Conservation (phyloP, 768 basidiomycete genomes). For the Leccinum arenicola region DNA sequence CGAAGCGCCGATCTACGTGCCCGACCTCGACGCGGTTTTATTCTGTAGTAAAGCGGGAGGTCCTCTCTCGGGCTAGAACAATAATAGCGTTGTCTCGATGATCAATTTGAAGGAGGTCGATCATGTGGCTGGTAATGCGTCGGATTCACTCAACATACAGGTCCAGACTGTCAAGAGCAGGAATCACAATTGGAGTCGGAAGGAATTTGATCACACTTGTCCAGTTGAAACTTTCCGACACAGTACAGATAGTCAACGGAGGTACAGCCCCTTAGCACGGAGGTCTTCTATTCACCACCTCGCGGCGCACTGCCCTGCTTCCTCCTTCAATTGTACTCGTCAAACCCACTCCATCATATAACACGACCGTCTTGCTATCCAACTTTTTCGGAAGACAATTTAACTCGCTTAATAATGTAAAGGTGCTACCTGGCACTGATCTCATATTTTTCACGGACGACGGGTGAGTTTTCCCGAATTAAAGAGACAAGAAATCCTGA, state of each 20-base stretch:
- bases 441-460: background rate
- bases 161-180: background rate
- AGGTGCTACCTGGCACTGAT: background rate
- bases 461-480: background rate
- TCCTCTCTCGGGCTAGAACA: background rate
- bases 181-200: background rate
- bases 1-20: background rate
- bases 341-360: background rate
- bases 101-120: background rate
- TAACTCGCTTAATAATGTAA: background rate
- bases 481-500: background rate
- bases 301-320: background rate
- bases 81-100: background rate
- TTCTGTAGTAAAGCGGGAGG: background rate
- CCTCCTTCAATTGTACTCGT: background rate
- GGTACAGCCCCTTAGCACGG: background rate
- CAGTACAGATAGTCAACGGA: background rate
- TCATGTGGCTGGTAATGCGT: no score
- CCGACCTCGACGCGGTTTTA: background rate
- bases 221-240: background rate
- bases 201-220: background rate
- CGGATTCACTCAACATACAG: background rate
- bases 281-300: background rate
- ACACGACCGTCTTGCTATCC: background rate
- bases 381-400: background rate